Evolutionary conservation across 345 rosid species (phyloP).

Genomic region (Salix suchowensis): DNA sequence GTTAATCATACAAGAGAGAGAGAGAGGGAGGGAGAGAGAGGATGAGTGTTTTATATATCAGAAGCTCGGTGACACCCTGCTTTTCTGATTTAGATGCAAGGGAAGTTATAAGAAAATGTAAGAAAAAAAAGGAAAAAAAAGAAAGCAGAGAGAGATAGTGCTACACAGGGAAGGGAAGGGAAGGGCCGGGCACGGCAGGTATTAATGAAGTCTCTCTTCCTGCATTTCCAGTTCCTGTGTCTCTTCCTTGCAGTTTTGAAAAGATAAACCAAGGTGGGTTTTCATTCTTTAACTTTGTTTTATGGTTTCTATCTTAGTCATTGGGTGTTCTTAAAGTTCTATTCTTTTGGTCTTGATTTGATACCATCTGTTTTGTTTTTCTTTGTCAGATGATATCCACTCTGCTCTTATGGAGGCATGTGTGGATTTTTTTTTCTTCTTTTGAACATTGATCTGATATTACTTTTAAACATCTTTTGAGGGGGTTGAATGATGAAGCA

Average conservation of each 20-base stretch:
- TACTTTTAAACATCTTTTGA: neutral
- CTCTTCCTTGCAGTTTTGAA: no score
- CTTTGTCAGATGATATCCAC: neutral
- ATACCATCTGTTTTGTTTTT: neutral
- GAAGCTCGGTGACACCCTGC: conserved; percentile 25
- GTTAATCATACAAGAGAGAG: no score
- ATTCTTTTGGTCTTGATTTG: neutral
- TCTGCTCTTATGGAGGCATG: conserved; percentile 3
- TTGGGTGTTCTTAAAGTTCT: conserved; percentile 1
- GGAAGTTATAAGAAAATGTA: neutral
- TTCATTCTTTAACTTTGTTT: neutral
- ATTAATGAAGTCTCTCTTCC: conserved; percentile 18
- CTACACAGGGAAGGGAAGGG: neutral
- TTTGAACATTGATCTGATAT: conserved; percentile 3
- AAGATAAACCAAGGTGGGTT: conserved; percentile 34
- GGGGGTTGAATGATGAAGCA: conserved; percentile 4
- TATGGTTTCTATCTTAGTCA: neutral
- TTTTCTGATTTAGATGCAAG: conserved; percentile 31
- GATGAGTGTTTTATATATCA: neutral
- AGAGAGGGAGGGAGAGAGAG: no score
- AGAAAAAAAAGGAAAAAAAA: neutral
- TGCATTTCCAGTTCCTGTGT: conserved; percentile 22
- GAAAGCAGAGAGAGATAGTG: neutral
- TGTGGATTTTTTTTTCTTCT: neutral
- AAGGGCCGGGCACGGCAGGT: neutral